Conservation (phyloP, 2,329 filamentous ascomycete genomes). For the Fusarium sp. region DNA sequence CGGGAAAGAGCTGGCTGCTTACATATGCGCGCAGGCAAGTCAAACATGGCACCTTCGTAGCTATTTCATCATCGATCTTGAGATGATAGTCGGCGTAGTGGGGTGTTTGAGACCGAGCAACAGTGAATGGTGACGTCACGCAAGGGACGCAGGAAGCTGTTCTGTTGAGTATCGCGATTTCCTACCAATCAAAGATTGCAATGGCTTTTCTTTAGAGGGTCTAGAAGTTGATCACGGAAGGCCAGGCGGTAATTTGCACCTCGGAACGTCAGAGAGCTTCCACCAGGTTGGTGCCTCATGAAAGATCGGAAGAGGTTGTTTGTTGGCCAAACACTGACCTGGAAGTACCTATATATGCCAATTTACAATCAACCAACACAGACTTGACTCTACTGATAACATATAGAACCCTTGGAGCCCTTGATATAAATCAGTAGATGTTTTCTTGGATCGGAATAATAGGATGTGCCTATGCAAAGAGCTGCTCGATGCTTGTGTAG, state of each 20-base stretch:
- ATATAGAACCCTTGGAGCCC: neutral
- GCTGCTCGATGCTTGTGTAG: slow-evolving; percentile 13
- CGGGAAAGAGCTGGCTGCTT: slow-evolving; percentile 19
- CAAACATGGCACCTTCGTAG: slow-evolving; percentile 41
- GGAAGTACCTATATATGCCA: too few species aligned
- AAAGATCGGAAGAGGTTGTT: neutral
- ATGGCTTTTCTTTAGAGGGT: neutral
- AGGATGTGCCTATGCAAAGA: slow-evolving; percentile 1
- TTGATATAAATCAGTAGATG: too few species aligned
- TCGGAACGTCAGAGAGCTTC: neutral
- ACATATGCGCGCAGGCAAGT: slow-evolving; percentile 33
- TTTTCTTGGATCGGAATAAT: too few species aligned
- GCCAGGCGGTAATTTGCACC: neutral
- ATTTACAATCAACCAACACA: neutral
- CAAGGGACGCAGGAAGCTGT: slow-evolving; percentile 13
- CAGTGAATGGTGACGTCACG: slow-evolving; percentile 40
- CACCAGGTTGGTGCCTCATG: neutral
- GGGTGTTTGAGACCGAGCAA: slow-evolving; percentile 31
- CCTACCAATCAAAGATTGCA: slow-evolving; percentile 22
- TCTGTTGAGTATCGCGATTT: slow-evolving; percentile 13
- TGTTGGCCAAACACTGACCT: neutral
- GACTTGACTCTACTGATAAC: neutral
- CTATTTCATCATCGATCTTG: slow-evolving; percentile 49
- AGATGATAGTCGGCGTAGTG: slow-evolving; percentile 17
- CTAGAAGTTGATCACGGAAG: neutral